Conservation (phyloP, 306 rosid species). For the Cajanus cajan region DNA sequence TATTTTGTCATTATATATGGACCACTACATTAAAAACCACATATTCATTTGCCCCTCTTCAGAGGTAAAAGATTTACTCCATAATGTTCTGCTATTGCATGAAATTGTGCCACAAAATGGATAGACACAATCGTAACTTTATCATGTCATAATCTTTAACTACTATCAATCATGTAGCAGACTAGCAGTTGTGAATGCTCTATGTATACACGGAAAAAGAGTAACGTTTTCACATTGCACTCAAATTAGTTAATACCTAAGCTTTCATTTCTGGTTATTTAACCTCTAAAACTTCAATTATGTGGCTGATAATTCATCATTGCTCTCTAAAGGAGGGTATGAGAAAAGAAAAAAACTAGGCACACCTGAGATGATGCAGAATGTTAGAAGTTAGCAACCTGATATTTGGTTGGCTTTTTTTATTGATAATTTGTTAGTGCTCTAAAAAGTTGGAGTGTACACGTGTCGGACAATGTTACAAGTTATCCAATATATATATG, state of each 20-base stretch:
- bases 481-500: constrained; percentile 22
- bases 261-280: constrained; percentile 9
- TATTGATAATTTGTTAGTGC: constrained; percentile 27
- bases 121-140: neutral
- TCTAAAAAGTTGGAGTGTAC: constrained; percentile 22
- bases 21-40: constrained; percentile 10
- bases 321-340: neutral
- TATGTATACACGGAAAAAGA: neutral
- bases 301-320: constrained; percentile 5
- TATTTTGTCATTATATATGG: neutral
- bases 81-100: constrained; percentile 26
- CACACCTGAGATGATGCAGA: neutral
- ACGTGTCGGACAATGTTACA: neutral
- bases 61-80: neutral
- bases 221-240: neutral
- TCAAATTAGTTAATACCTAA: constrained; percentile 12
- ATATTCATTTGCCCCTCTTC: constrained; percentile 15
- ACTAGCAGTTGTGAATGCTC: neutral
- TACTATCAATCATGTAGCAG: neutral
- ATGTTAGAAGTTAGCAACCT: constrained; percentile 8
- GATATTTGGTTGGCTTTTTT: constrained; percentile 21
- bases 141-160: neutral
- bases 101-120: constrained; percentile 1
- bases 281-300: neutral
- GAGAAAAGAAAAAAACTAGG: neutral